Base-by-base conservation (phyloP, 768 basidiomycete genomes). In the Lentinula lateritia region DNA sequence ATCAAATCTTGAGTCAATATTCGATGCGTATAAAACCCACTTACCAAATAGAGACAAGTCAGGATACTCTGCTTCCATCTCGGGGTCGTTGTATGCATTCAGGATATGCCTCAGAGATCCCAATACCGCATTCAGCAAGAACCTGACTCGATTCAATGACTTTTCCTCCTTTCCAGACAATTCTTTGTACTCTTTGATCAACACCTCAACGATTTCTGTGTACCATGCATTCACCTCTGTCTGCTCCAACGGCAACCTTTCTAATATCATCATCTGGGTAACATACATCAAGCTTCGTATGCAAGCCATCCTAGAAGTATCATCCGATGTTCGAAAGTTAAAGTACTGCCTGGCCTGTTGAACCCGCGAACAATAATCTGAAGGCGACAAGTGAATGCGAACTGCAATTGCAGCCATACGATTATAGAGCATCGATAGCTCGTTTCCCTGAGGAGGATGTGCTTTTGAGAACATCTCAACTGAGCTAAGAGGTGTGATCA, bases 391-490 rank as follows among this genome's bases (percentile, higher is more conserved):
- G 65, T 87, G 81, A 46, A 90, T 79, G 4, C 85, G 86, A 32
- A 92, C 77, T 5, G 88, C 83, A 64, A 90, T 77, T 10, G 90
- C 87, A 53, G 83, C 84, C 66, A 92, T 85, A 8, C 94, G 85
- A 72, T 97, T 97, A 72, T 88, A 85, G 38, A 96, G 77, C 80
- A 86, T 86, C 0, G 92, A 89, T 2, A 90, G 76, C 41, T 90
- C 84, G 38, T 80, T 75, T 2, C 70, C 63, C 0, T 78, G 74
- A 0, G 87, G 85, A 5, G 82, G 83, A 3, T 69, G 74, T 1
- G 72, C 70, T 45, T 83, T 81, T 3, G 81, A 81, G 74, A 89
- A 90, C 13, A n/a, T 15, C 1, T 85, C 78, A 6, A 93, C 80
- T 3, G 86, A 76, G 28, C 86, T 84, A 34, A 93, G 81, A 0